Evolutionary conservation across 106 monocot species (phyloP), one percentile per base, ranked within the genome.

Genomic region (Chionographis japonica): DNA sequence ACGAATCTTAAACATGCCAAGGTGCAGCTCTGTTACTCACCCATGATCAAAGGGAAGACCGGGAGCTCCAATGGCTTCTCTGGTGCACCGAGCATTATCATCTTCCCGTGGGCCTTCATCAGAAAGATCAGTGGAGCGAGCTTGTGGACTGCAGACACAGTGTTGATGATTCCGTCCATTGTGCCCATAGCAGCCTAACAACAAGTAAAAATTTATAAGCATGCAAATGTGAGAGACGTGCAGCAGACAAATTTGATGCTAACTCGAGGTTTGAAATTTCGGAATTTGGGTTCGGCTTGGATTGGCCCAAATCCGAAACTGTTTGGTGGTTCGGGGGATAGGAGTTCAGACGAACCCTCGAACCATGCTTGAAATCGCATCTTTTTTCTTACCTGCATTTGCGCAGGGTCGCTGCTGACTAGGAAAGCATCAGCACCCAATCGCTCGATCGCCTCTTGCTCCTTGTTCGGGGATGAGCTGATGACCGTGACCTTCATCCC

Each of bases 121-220:
- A 94, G 65, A 38, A 67, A 54, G 16, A 94, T 59, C 6, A 90
- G 54, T 0, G 94, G 85, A 2, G 52, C 12, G 2, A 94, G 11
- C 4, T 78, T 17, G 54, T 88, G 90, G 27, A 12, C 63, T 2
- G 83, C 94, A 46, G 94, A 90, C 4, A 85, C 94, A 2, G 94
- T 94, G 73, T 94, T 69, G 62, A 94, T 85, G 35, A 94, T 90
- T 12, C 94, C 94, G 72, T 94, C 90, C 87, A 94, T 78, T n/a
- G 82, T 88, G 52, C 84, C 82, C 51, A 72, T 71, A 2, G 90
- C 94, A 68, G 82, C 75, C 94, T 94, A 50, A 20, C 19, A 58
- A 41, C 12, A 84, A 42, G 15, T 9, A 52, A 17, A 13, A 8
- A 35, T 4, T 37, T 27, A 10, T 50, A 4, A 19, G 35, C 12